Base-by-base conservation (phyloP, 73 alveolate genomes). In the Paramecium sonneborni region DNA sequence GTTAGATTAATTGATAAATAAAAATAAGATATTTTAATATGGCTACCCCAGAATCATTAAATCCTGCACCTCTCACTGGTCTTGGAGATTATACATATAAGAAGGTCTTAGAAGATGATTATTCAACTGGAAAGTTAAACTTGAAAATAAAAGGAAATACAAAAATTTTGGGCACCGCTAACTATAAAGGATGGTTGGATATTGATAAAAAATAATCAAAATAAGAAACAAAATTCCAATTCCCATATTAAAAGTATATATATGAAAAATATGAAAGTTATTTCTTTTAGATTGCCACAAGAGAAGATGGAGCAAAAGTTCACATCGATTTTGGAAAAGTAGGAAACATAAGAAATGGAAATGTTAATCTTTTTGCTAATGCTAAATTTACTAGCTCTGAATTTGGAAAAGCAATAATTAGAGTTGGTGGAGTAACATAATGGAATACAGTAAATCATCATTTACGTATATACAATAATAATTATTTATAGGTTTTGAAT, bases 241-340 rank as follows among this genome's bases (percentile, higher is more conserved):
- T 67, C 52, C 85, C 85, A 67, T 67, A 67, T 34, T 21, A 67
- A 46, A 67, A 28, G 85, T 67, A 67, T 5, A 21, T 3, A 23
- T 52, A 3, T 0, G 18, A n/a, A 3, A 52, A 52, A 52, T 52
- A 52, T 52, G 11, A 52, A 18, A 52, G 68, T 9, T 52, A 52
- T 1, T 74, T 30, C 46, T 23, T 67, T 6, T 67, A 34, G 20
- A 14, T 67, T 6, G 85, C 85, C 10, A 67, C 85, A 67, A 67
- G 85, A 67, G 52, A 28, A 67, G 85, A 67, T 30, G 85, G 46
- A 24, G 46, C 85, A 32, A 67, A 67, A 67, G 85, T 67, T 21
- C 85, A 67, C 10, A 9, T 67, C 23, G 85, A 67, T 26, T 67
- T 67, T 67, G 85, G 85, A 67, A 10, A 67, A 18, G 68, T 52